Conservation (phyloP, 1,139 yeast species). For the Candida pseudocylindracea region DNA sequence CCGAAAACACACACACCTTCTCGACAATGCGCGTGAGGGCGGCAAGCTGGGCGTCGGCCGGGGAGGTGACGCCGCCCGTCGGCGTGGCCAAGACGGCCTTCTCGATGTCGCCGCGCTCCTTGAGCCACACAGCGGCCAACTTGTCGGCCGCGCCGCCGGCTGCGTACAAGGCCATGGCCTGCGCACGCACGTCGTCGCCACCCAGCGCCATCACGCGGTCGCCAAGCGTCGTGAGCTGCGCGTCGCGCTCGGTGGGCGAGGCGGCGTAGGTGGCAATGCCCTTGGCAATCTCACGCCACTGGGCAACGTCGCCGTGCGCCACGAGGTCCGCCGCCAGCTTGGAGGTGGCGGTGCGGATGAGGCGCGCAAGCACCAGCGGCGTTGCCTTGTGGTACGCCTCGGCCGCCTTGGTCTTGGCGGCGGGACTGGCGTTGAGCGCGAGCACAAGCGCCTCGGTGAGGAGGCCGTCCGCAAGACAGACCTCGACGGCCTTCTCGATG, state of each 20-base stretch:
- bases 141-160: too few relatives aligned
- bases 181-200: slow-evolving; percentile 22
- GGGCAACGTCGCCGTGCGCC: slow-evolving; percentile 46
- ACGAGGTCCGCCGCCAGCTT: slow-evolving; percentile 52
- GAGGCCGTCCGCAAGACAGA: slow-evolving; percentile 39
- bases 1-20: slow-evolving; percentile 39
- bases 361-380: slow-evolving; percentile 41
- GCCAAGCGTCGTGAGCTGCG: slow-evolving; percentile 47
- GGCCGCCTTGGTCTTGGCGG: slow-evolving; percentile 42
- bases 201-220: slow-evolving; percentile 20
- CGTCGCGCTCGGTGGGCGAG: slow-evolving; percentile 23
- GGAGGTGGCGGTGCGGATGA: slow-evolving; percentile 42
- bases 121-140: slow-evolving; percentile 47
- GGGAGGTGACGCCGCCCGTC: slow-evolving; percentile 16
- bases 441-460: slow-evolving; percentile 65
- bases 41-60: slow-evolving; percentile 69
- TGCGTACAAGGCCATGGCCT: too few relatives aligned
- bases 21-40: slow-evolving; percentile 69
- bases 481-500: slow-evolving; percentile 41
- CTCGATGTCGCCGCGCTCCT: slow-evolving; percentile 66
- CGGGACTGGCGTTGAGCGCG: slow-evolving; percentile 47
- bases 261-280: slow-evolving; percentile 36
- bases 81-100: slow-evolving; percentile 64
- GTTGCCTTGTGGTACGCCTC: slow-evolving; percentile 39
- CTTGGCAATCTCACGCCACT: slow-evolving; percentile 73